Base-by-base conservation (phyloP, 139 green algal genomes). In the Zygnema circumcarinatum region DNA sequence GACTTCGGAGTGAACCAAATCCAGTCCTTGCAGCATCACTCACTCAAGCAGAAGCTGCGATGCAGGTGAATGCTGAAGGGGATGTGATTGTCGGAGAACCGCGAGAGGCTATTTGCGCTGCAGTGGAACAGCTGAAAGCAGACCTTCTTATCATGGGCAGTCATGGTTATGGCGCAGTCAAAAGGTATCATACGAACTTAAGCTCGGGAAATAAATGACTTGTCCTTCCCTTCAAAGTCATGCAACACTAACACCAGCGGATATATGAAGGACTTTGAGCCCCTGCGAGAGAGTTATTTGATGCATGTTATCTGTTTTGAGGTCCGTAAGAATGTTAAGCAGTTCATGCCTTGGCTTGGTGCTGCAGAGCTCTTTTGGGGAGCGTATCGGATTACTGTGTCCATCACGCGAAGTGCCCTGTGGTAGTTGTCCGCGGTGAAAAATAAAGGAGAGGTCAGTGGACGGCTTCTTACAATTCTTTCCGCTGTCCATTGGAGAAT, bases 131-230 rank as follows among this genome's bases (percentile, higher is more conserved):
- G 68, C 38, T 88, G 67, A 74, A 74, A 2, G 67, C 53, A 41
- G n/a, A 88, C 36, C 74, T 88, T 73, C 39, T 88, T 41, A 47
- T 88, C 22, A 88, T 88, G 22, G 82, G 82, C 38, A 86, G 67
- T 47, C 82, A 88, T 88, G 82, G 82, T n/a, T 88, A 88, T 87
- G 82, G 82, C 2, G 76, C 82, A 7, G 36, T 88, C 20, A 88
- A 88, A 38, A 88, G 82, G 79, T 85, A 16, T 62, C 47, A 25
- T 25, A 7, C 16, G 47, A 62, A 16, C 47, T 62, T 7, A 16
- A 62, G 16, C 16, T 62, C 7, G 16, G 16, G 16, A 62, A 62
- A 62, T 62, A 62, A 62, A 62, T 25, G 16, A n/a, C n/a, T n/a
- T n/a, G n/a, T n/a, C n/a, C n/a, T n/a, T n/a, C n/a, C n/a, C n/a